These are phyloP conservation scores for Mrakia blollopis DNA, from an alignment of 768 basidiomycete species.

Conservation along the genomic window DNA sequence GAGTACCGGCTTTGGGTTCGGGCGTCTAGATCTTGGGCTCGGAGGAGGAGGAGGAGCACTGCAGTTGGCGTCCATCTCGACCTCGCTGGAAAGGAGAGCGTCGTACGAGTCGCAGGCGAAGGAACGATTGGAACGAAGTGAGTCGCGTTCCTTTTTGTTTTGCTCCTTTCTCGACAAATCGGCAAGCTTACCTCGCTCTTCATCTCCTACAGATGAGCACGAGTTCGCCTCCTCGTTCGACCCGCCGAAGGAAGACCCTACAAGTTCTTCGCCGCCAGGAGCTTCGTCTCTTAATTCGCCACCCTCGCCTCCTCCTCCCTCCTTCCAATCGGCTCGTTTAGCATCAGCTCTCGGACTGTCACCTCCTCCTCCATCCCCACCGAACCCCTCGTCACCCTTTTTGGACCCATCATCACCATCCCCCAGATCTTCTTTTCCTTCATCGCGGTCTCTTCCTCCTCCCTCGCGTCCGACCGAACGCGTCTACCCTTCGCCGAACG, in stretches of 20 bases:
- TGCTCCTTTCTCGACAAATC: not conserved
- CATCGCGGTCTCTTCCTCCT: not conserved
- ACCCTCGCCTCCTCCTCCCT: not conserved
- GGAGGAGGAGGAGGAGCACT: not conserved
- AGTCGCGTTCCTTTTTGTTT: not conserved
- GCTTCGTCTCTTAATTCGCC: not conserved
- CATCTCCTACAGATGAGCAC: not conserved
- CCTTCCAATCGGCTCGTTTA: not conserved
- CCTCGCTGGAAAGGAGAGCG: not conserved
- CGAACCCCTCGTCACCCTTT: not conserved
- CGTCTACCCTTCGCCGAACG: no score
- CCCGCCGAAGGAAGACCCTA: not conserved
- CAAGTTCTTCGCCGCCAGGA: not conserved
- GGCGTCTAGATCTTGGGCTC: not conserved
- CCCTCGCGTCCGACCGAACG: not conserved
- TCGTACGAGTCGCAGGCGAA: not conserved
- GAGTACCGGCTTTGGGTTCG: not conserved
- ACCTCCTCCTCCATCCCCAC: not conserved
- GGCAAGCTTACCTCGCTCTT: not conserved
- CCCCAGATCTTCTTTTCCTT: not conserved
- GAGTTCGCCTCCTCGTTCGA: not conserved
- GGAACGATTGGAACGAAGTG: not conserved
- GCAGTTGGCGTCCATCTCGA: not conserved
- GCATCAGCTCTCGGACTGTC: constrained; percentile 2
- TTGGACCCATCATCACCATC: not conserved